Conservation (phyloP, 1,284 basidiomycete species). For the Cryptococcus depauperatus region DNA sequence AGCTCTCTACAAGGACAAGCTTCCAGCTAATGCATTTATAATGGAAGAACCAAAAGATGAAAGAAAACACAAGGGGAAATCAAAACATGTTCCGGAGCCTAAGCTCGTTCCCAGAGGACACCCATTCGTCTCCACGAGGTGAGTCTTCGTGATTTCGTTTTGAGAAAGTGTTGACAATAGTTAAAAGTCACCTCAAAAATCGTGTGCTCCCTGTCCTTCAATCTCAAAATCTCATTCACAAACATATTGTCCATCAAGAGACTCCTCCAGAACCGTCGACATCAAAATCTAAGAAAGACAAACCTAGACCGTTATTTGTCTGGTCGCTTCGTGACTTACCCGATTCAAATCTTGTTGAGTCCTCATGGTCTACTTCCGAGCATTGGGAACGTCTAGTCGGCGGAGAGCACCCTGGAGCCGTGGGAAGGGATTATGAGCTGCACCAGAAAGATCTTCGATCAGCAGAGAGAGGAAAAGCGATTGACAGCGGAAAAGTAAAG, state of each 20-base stretch:
- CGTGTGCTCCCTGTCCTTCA: conserved; percentile 33
- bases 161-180: too few relatives aligned
- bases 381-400: conserved; percentile 21
- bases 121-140: conserved; percentile 36
- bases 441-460: conserved; percentile 1
- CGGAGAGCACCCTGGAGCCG: conserved; percentile 7
- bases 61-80: conserved; percentile 1
- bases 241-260: conserved; percentile 9
- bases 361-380: conserved; percentile 4
- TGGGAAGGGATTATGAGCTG: conserved; percentile 1
- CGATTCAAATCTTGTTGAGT: background rate
- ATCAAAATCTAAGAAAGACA: conserved; percentile 1
- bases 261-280: background rate
- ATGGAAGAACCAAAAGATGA: background rate
- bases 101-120: conserved; percentile 28
- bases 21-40: background rate
- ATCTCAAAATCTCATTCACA: conserved; percentile 29
- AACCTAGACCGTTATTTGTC: conserved; percentile 6
- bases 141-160: conserved; percentile 12
- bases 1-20: conserved; percentile 5
- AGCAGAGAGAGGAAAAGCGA: conserved; percentile 4
- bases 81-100: conserved; percentile 5
- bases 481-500: conserved; percentile 6
- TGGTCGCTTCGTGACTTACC: conserved; percentile 9
- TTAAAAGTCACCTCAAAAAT: conserved; percentile 37